Base-by-base conservation (phyloP, 1,139 yeast species). In the Yamadazyma conglobata region DNA sequence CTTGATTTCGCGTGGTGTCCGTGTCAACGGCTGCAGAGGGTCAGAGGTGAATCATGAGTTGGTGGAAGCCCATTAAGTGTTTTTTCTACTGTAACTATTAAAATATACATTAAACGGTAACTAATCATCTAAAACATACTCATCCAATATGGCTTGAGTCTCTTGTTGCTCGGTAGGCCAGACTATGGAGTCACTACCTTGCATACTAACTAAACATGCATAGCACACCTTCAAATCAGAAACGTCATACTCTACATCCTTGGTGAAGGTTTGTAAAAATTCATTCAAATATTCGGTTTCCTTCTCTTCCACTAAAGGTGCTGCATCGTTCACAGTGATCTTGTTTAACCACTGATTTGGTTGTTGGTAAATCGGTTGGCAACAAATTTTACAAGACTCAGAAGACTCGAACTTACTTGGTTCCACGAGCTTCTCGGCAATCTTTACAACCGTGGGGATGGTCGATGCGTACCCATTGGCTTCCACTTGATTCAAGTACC, bases 391-490 rank as follows among this genome's bases (percentile, higher is more conserved):
- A 54, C 93, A 84, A 1, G 14, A 12, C 4, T 35, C 31, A 9
- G 16, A 12, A 5, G 44, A 36, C 12, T 36, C 32, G 13, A 43
- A 45, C n/a, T 46, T 52, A 6, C 46, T 50, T 0, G 86, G 87
- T 7, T 71, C 70, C 1, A 76, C 77, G 30, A 91, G 60, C 53
- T 91, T 89, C 31, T 79, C 80, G 8, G 94, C 95, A 0, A 95
- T 89, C 41, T 86, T 79, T 9, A 88, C 89, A 12, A 91, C 97
- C 0, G 98, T 89, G 0, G 96, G 83, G 3, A 93, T 91, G 4
- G 93, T 87, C 31, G 94, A 87, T 0, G 96, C 87, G 48, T 88
- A 89, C 6, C 84, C 94, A 7, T 74, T 64, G 6, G 60, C 70
- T 48, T 88, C 96, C 20, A 89, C 76, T 24, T 71, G 71, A 21